Evolutionary conservation across 345 rosid genomes (phyloP).

Genomic region (Salix suchowensis): DNA sequence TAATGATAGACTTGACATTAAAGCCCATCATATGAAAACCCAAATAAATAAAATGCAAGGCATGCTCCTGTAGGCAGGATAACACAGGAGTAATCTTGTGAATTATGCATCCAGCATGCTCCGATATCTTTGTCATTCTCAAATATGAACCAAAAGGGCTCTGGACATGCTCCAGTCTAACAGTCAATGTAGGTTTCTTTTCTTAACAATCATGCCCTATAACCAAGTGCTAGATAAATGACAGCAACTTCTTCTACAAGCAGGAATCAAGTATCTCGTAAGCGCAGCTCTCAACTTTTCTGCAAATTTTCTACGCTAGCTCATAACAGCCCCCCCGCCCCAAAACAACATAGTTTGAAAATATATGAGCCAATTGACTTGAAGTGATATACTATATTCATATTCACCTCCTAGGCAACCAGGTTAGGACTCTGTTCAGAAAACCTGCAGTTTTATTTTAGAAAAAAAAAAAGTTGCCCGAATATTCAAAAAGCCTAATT

Average conservation of each 20-base stretch:
- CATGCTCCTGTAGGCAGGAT: neutral
- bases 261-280: too few relatives aligned
- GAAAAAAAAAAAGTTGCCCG: too few relatives aligned
- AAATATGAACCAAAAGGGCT: neutral
- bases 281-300: neutral
- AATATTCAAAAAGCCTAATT: neutral
- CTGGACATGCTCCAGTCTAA: neutral
- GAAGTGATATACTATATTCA: neutral
- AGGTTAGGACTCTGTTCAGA: neutral
- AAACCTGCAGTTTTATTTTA: neutral
- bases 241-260: neutral
- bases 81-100: neutral
- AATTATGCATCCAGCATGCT: neutral
- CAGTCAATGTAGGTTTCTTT: neutral
- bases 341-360: too few relatives aligned
- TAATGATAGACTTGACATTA: too few relatives aligned
- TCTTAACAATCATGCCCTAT: neutral
- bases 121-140: neutral
- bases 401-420: neutral
- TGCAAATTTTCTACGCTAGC: neutral
- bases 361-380: neutral
- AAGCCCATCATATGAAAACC: neutral
- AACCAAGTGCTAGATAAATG: neutral
- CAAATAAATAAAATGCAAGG: neutral
- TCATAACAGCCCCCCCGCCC: too few relatives aligned